Conservation (phyloP, 345 rosid species). For the Gossypium arboreum region DNA sequence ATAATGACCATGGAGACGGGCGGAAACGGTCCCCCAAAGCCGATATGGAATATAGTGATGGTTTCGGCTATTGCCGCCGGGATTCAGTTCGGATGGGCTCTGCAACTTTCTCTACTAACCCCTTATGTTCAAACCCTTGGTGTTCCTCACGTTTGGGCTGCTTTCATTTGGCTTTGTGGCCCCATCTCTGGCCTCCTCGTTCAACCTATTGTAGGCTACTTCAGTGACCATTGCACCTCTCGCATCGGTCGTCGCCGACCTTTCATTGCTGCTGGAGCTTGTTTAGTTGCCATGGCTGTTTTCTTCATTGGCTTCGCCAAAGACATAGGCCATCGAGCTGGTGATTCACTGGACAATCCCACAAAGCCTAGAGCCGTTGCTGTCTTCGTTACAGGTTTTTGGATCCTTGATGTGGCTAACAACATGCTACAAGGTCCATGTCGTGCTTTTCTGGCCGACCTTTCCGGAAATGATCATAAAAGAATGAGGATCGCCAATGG, state of each 20-base stretch:
- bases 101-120: background rate
- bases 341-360: background rate
- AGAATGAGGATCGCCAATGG: conserved; percentile 3
- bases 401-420: background rate
- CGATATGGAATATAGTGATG: background rate
- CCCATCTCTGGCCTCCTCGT: conserved; percentile 4
- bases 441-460: background rate
- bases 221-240: background rate
- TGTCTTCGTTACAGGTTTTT: background rate
- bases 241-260: conserved; percentile 1
- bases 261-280: background rate
- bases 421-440: conserved; percentile 9
- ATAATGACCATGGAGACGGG: background rate
- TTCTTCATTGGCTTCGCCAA: background rate
- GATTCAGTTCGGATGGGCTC: background rate
- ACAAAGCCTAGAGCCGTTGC: conserved; percentile 2
- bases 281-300: background rate
- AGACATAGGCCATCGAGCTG: background rate
- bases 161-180: conserved; percentile 7
- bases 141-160: conserved; percentile 7
- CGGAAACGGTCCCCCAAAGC: background rate
- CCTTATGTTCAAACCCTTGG: conserved; percentile 7
- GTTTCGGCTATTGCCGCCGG: conserved; percentile 1
- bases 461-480: background rate
- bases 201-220: background rate